phyloP scores from a whole-genome alignment of 345 rosid species.

The Toxicodendron radicans region DNA sequence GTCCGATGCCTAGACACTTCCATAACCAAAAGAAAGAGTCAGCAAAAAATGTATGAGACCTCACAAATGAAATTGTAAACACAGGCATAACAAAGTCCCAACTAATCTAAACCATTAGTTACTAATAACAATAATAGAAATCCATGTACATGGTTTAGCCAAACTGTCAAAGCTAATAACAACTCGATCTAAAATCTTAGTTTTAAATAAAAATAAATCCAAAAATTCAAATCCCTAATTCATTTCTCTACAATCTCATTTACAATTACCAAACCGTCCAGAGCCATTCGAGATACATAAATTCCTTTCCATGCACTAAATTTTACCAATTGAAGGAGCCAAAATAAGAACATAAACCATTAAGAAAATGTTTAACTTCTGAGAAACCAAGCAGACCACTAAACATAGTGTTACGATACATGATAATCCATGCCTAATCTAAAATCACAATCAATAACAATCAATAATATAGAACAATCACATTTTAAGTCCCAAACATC shows the following conservation, averaged over 20 bases:
- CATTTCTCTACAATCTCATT: neutral
- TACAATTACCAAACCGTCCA: neutral
- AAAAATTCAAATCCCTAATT: neutral
- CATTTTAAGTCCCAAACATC: neutral
- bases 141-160: neutral
- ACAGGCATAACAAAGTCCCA: neutral
- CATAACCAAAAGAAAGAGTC: constrained; percentile 17
- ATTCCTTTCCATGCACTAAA: neutral
- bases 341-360: neutral
- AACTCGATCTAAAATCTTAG: neutral
- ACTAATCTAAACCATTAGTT: neutral
- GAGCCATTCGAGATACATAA: neutral
- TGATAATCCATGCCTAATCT: neutral
- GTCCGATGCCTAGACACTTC: constrained; percentile 90
- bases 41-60: neutral
- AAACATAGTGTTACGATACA: neutral
- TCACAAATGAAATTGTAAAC: neutral
- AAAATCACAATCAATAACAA: neutral
- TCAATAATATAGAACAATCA: neutral
- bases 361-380: neutral
- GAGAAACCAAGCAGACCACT: neutral
- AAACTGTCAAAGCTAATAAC: neutral
- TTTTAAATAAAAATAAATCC: neutral
- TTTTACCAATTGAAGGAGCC: neutral
- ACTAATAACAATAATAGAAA: neutral